phyloP scores from a whole-genome alignment of 2,329 filamentous ascomycete genomes.

The Xylaria sp. region DNA sequence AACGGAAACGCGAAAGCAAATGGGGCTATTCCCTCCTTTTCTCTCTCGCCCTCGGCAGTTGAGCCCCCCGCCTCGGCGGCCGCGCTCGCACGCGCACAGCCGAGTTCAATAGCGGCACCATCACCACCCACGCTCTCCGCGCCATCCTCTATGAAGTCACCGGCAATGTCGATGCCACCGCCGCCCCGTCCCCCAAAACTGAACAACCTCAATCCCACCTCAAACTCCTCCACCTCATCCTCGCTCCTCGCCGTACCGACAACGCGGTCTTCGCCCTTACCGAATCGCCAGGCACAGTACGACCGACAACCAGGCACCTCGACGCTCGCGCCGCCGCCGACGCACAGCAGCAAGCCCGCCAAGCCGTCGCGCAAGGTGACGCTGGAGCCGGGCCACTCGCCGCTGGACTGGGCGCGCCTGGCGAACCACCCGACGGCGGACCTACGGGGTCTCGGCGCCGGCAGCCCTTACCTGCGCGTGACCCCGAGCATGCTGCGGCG shows the following conservation, averaged over 20 bases:
- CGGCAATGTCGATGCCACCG: constrained; percentile 41
- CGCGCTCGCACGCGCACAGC: constrained; percentile 40
- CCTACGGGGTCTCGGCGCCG: constrained; percentile 70
- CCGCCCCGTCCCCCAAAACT: constrained; percentile 45
- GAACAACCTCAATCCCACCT: constrained; percentile 32
- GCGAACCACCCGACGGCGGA: constrained; percentile 70
- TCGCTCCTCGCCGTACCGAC: constrained; percentile 43
- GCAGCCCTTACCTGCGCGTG: constrained; percentile 73
- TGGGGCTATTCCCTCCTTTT: constrained; percentile 58
- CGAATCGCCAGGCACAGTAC: constrained; percentile 50
- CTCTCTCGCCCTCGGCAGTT: constrained; percentile 52
- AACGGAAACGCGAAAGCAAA: constrained; percentile 28
- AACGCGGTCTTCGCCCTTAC: constrained; percentile 53
- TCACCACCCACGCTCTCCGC: constrained; percentile 36
- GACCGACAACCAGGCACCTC: constrained; percentile 50
- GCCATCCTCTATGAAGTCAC: constrained; percentile 14
- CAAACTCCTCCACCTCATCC: constrained; percentile 28
- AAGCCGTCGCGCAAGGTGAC: constrained; percentile 77
- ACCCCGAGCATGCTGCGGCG: constrained; percentile 82
- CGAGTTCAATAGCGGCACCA: constrained; percentile 23
- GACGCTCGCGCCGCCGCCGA: constrained; percentile 66
- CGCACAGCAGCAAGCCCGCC: constrained; percentile 61
- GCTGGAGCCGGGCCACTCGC: constrained; percentile 90
- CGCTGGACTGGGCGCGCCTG: constrained; percentile 93
- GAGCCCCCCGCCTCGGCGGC: constrained; percentile 46